Evolutionary conservation across 352 stramenopile genomes (phyloP).

Genomic region (Aphanomyces stellatus): DNA sequence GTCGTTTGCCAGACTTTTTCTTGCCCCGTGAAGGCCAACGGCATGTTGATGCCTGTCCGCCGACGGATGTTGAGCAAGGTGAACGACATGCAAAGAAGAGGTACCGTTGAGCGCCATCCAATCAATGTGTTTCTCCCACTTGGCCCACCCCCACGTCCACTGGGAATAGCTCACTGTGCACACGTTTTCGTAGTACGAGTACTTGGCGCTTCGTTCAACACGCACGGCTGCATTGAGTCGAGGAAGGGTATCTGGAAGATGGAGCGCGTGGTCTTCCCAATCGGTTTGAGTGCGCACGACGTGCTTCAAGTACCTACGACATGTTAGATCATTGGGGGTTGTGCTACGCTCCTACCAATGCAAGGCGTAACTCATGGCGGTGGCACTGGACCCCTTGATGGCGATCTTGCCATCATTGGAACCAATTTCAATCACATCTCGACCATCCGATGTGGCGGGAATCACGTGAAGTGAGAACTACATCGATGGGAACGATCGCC

Average conservation of each 20-base stretch:
- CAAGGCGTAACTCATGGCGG: conserved; percentile 56
- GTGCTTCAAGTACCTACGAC: conserved; percentile 49
- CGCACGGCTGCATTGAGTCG: conserved; percentile 27
- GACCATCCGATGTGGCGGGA: conserved; percentile 25
- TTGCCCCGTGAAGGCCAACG: conserved; percentile 83
- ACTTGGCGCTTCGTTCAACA: conserved; percentile 56
- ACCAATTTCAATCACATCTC: conserved; percentile 60
- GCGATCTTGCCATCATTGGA: conserved; percentile 38
- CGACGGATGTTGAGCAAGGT: too few species aligned
- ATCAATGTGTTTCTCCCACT: conserved; percentile 88
- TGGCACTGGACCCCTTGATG: conserved; percentile 44
- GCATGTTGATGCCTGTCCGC: conserved; percentile 86
- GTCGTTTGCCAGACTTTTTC: conserved; percentile 85
- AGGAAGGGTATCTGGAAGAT: conserved; percentile 45
- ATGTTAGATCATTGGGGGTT: not conserved
- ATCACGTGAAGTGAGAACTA: conserved; percentile 50
- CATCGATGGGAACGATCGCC: not conserved
- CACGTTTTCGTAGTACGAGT: conserved; percentile 90
- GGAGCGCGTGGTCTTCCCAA: conserved; percentile 67
- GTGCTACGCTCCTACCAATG: conserved; percentile 35
- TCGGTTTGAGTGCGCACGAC: conserved; percentile 66
- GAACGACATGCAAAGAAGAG: too few species aligned
- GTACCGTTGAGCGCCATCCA: conserved; percentile 89
- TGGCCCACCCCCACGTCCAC: conserved; percentile 78
- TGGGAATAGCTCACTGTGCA: conserved; percentile 88